A percentile compares a stretch with the other conserved stretches of the same genome.
Conservation (phyloP, 1,284 basidiomycete genomes). For the Tilletia setariae region DNA sequence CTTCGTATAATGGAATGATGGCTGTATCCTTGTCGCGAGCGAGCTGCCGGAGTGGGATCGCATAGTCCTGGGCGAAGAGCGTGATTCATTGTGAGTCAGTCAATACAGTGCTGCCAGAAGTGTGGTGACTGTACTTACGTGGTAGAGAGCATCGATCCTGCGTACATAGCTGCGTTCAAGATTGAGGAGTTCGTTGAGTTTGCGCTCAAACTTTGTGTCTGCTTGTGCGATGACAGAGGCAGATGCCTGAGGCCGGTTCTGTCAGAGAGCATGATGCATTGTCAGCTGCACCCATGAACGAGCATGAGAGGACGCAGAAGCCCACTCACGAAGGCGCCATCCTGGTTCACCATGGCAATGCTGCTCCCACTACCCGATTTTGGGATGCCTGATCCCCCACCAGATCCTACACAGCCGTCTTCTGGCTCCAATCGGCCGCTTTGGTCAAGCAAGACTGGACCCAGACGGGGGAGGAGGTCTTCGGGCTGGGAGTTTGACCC, state of each 20-base stretch:
- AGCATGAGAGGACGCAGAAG: background rate
- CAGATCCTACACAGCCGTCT: background rate
- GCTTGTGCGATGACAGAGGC: slow-evolving; percentile 24
- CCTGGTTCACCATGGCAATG: slow-evolving; percentile 34
- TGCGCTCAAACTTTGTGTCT: slow-evolving; percentile 27
- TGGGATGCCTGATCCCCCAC: slow-evolving; percentile 21
- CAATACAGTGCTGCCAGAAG: background rate
- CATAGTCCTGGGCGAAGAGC: slow-evolving; percentile 60
- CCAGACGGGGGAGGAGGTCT: slow-evolving; percentile 34
- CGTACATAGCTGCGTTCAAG: slow-evolving; percentile 51
- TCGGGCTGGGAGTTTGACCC: background rate
- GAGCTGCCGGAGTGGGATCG: slow-evolving; percentile 81
- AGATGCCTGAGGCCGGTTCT: background rate
- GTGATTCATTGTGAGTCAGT: too few species aligned
- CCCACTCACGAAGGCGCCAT: background rate
- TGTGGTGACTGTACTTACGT: slow-evolving; percentile 16
- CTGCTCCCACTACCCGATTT: slow-evolving; percentile 38
- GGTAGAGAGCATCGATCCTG: slow-evolving; percentile 43
- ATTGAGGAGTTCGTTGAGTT: slow-evolving; percentile 47
- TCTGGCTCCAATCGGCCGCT: slow-evolving; percentile 19
- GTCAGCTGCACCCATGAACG: background rate
- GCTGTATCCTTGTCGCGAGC: slow-evolving; percentile 76
- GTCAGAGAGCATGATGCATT: background rate
- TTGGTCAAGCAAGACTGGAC: slow-evolving; percentile 36
- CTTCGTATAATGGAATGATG: slow-evolving; percentile 83